phyloP scores from a whole-genome alignment of 768 basidiomycete genomes.

The Cystofilobasidium ferigula region DNA sequence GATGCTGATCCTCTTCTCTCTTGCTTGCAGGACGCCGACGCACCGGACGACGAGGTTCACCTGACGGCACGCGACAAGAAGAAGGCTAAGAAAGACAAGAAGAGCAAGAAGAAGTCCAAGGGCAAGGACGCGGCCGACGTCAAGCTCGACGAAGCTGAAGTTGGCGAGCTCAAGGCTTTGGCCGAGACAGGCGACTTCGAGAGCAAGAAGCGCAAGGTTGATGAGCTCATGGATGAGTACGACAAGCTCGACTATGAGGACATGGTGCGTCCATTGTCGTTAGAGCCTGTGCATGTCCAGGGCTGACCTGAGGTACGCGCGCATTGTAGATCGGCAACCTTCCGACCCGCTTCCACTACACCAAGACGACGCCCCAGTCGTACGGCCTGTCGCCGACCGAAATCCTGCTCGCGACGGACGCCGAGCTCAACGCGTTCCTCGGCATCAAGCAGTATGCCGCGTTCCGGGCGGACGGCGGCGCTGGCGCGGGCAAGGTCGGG shows the following conservation, averaged over 20 bases:
- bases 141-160: slow-evolving; percentile 33
- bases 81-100: slow-evolving; percentile 33
- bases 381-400: slow-evolving; percentile 63
- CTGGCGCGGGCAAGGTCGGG: slow-evolving; percentile 35
- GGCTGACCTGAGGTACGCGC: too few relatives aligned
- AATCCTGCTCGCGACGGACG: slow-evolving; percentile 80
- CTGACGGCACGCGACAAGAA: slow-evolving; percentile 11
- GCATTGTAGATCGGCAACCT: slow-evolving; percentile 86
- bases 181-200: slow-evolving; percentile 20
- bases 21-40: slow-evolving; percentile 35
- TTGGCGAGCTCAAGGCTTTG: slow-evolving; percentile 43
- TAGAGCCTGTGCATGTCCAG: not conserved
- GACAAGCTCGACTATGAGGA: slow-evolving; percentile 91
- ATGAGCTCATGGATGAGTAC: slow-evolving; percentile 84
- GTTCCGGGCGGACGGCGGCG: slow-evolving; percentile 53
- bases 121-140: slow-evolving; percentile 3
- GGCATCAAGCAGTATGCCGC: slow-evolving; percentile 83
- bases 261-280: slow-evolving; percentile 50
- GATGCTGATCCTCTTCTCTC: not conserved
- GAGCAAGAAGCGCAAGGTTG: slow-evolving; percentile 59
- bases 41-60: slow-evolving; percentile 28
- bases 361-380: slow-evolving; percentile 43
- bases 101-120: slow-evolving; percentile 31
- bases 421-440: slow-evolving; percentile 84
- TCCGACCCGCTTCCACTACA: slow-evolving; percentile 87